Evolutionary conservation across 768 basidiomycete species (phyloP), one percentile per base, ranked within the genome.

Genomic region (Phlebiopsis flavidoalba): DNA sequence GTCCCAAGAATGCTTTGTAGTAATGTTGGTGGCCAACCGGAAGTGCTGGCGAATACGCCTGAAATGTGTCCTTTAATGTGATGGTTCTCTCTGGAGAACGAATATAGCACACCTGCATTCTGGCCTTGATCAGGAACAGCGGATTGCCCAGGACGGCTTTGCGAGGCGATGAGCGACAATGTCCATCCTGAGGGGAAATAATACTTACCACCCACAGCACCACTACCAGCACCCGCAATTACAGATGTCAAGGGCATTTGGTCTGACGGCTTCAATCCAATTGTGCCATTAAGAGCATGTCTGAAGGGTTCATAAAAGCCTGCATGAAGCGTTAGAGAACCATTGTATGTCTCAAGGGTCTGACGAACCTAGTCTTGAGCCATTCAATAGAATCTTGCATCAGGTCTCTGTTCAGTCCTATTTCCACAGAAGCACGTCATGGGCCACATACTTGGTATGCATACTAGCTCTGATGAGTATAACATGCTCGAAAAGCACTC

Each of bases 271-370:
- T 80, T 72, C 63, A 80, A 74, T 45, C 95, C 94, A 53, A 91
- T 72, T 43, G 85, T 64, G 19, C 75, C 75, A 74, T 98, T 99
- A 54, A 92, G 70, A 2, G 73, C 73, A 60, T 76, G 80, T 61
- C 97, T 82, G 59, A 98, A 83, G 1, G 95, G 96, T 71, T 99
- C 97, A 70, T 97, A 99, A 70, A 99, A 96, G 5, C 97, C 96
- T 93, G 64, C 1, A n/a, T 22, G 22, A 36, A 17, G 47, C 24
- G 53, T 49, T 26, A 21, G 36, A 24, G 19, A 22, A 37, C 26
- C 47, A 52, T 51, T 31, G 33, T 15, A 40, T 24, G n/a, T 48
- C 37, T 31, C 58, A 61, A 36, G 58, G 64, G 45, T 22, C 46
- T 19, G 5, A 57, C 69, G 24, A 65, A 93, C 92, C 93, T 59